These are phyloP conservation scores for Notholithocarpus densiflorus DNA, from an alignment of 306 rosid genomes.

Conservation along the genomic window DNA sequence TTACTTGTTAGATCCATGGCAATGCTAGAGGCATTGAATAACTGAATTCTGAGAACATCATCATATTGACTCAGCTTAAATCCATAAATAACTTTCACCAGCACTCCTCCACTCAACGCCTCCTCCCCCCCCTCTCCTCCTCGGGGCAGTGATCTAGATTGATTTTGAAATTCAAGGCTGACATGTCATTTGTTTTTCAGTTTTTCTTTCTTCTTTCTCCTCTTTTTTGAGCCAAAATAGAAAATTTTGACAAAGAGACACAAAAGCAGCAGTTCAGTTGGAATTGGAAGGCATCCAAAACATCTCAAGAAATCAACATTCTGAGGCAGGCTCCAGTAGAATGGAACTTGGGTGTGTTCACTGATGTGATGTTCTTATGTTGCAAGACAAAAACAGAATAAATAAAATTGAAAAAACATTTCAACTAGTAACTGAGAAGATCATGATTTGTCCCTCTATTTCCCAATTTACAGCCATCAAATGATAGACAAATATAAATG, in stretches of 20 bases:
- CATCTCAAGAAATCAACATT: neutral
- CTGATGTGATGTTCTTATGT: neutral
- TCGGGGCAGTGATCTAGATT: neutral
- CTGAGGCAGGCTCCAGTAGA: neutral
- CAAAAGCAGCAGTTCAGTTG: neutral
- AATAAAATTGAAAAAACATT: neutral
- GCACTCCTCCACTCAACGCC: no score
- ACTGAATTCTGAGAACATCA: neutral
- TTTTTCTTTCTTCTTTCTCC: no score
- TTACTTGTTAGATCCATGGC: neutral
- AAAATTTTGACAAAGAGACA: neutral
- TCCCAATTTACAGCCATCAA: neutral
- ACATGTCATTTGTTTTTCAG: neutral
- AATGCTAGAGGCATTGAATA: neutral
- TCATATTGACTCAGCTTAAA: neutral
- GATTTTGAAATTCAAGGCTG: neutral
- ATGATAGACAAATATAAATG: neutral
- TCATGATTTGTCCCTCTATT: neutral
- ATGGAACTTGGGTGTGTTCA: neutral
- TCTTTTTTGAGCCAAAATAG: neutral
- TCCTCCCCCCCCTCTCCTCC: no score
- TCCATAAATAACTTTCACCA: neutral
- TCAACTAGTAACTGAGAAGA: neutral
- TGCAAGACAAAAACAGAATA: neutral
- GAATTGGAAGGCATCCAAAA: neutral